Base-by-base conservation (phyloP, 164 flowering plant genomes). In the Annona squamosa region DNA sequence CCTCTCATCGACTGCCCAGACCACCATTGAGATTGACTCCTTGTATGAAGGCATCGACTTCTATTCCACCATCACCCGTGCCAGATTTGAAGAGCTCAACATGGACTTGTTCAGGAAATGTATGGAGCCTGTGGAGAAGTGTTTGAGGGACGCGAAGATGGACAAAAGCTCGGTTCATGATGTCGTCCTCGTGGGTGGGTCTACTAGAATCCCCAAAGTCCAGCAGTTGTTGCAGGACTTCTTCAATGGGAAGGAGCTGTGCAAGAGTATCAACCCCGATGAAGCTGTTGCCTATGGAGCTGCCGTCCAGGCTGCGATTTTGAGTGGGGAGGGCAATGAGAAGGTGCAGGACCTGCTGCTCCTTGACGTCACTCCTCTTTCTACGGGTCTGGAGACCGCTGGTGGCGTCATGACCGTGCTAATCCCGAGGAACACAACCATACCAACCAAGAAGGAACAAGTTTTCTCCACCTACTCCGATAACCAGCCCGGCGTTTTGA, bases 231-330 rank as follows among this genome's bases (percentile, higher is more conserved):
- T 82, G 70, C 82, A 82, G 74, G 84, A 82, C 10, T 82, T 79
- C 69, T 82, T 82, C 71, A 82, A 79, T 48, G 81, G 81, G 13
- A 76, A 76, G 71, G 81, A 75, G 62, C 81, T 76, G 4, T 73
- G 78, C 74, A 79, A 75, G 70, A 81, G 78, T 72, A 79, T 84
- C 48, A 81, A 81, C 69, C 83, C 82, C 1, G 86, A 84, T 71
- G 86, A 84, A 63, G 84, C 85, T 61, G 85, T 82, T 41, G 87
- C 84, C 13, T 84, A 84, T 68, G 87, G 87, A 19, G 87, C 87
- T 10, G 85, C 86, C 17, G 86, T 84, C 12, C 86, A 84, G 69
- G 81, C 81, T 19, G 81, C 81, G 1, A 78, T 78, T 43, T 52
- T 79, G 43, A 79, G 78, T 70, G 77, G 86, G 13, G 82, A 76